phyloP scores from a whole-genome alignment of 2,329 filamentous ascomycete species.

The Aspergillus pseudonomiae region DNA sequence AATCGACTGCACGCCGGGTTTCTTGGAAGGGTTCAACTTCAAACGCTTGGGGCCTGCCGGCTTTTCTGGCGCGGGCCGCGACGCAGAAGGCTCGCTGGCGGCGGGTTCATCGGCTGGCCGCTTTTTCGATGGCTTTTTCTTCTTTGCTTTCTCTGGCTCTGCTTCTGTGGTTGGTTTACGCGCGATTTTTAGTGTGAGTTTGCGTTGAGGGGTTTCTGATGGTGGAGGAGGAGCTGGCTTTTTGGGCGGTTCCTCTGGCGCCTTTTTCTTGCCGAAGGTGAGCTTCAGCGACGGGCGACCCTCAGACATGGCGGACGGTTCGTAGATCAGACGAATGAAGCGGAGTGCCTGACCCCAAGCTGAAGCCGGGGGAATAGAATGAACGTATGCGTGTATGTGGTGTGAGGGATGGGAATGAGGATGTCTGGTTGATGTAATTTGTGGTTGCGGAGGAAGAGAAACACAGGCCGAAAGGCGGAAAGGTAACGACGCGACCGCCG shows the following conservation, averaged over 20 bases:
- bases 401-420: neutral
- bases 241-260: constrained; percentile 28
- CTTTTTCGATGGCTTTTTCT: constrained; percentile 44
- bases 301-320: constrained; percentile 36
- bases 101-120: constrained; percentile 36
- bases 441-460: neutral
- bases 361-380: neutral
- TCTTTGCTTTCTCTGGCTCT: constrained; percentile 32
- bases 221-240: constrained; percentile 25
- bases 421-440: neutral
- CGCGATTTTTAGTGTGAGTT: constrained; percentile 47
- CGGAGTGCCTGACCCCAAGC: constrained; percentile 1
- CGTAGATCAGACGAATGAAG: neutral
- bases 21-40: constrained; percentile 43
- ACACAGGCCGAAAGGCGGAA: constrained; percentile 9
- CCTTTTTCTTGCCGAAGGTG: constrained; percentile 44
- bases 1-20: constrained; percentile 48
- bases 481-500: neutral
- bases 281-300: constrained; percentile 44
- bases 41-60: constrained; percentile 41
- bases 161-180: constrained; percentile 29
- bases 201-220: constrained; percentile 35
- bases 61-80: constrained; percentile 19
- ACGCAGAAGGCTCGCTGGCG: constrained; percentile 28
- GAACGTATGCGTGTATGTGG: neutral